A percentile compares a stretch with the other conserved stretches of the same genome.
phyloP scores from a whole-genome alignment of 2,329 filamentous ascomycete species.

The Fusarium aywerte region DNA sequence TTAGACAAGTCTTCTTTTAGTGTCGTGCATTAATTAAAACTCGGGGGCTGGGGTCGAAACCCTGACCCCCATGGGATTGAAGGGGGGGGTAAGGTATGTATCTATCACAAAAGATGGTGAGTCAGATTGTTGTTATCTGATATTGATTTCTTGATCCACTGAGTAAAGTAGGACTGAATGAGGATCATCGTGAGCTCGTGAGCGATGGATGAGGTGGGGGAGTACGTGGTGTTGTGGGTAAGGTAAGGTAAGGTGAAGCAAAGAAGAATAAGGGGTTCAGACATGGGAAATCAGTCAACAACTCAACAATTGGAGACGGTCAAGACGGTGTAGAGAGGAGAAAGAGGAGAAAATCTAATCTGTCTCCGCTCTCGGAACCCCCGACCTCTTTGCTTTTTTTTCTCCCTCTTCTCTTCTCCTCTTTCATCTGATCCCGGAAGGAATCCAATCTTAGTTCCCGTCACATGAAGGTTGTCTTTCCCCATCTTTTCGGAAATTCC shows the following conservation, averaged over 20 bases:
- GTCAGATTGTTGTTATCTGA: conserved; percentile 1
- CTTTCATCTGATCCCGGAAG: conserved; percentile 3
- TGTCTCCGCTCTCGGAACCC: conserved; percentile 20
- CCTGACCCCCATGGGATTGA: background rate
- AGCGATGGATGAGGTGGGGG: background rate
- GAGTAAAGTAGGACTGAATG: background rate
- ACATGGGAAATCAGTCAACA: background rate
- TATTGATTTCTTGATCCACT: background rate
- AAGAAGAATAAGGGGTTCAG: background rate
- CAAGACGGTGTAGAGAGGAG: background rate
- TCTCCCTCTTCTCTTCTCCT: background rate
- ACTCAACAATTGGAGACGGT: conserved; percentile 8
- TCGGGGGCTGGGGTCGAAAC: conserved; percentile 8
- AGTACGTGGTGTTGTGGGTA: conserved; percentile 17
- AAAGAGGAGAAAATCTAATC: background rate
- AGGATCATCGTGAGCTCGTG: conserved; percentile 3
- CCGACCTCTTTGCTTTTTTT: background rate
- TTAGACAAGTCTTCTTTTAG: conserved; percentile 15
- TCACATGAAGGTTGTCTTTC: conserved; percentile 15
- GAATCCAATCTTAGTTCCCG: conserved; percentile 21
- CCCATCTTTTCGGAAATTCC: conserved; percentile 10
- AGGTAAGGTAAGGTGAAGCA: background rate
- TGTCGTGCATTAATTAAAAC: conserved; percentile 10
- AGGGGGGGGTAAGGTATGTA: background rate
- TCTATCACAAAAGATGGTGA: background rate